These are phyloP conservation scores for Amylocystis lapponica DNA, from an alignment of 768 basidiomycete genomes.

Conservation along the genomic window DNA sequence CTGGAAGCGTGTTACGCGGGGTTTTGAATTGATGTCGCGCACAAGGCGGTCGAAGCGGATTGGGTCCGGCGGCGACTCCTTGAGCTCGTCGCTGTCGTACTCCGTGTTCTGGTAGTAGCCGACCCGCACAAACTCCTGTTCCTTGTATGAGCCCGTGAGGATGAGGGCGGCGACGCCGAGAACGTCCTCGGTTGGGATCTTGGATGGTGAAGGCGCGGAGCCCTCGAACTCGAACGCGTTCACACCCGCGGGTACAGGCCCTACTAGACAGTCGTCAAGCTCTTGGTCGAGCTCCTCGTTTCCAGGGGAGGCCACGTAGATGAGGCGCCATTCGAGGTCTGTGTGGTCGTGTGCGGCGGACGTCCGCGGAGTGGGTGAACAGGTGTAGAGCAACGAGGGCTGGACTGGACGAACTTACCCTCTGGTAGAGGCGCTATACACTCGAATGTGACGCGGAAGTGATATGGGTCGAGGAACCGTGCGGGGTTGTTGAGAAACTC, in stretches of 20 bases:
- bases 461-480: conserved; percentile 84
- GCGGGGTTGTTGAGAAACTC: conserved; percentile 93
- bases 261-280: conserved; percentile 95
- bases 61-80: conserved; percentile 56
- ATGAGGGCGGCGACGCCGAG: conserved; percentile 97
- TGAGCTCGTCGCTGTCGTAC: conserved; percentile 94
- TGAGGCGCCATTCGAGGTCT: conserved; percentile 98
- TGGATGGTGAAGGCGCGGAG: conserved; percentile 72
- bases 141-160: conserved; percentile 91
- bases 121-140: conserved; percentile 98
- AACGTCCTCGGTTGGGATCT: conserved; percentile 85
- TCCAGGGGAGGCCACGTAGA: conserved; percentile 93
- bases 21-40: conserved; percentile 86
- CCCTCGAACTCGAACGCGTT: conserved; percentile 98
- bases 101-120: conserved; percentile 99
- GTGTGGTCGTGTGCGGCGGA: too few relatives aligned
- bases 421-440: conserved; percentile 89
- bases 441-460: conserved; percentile 95
- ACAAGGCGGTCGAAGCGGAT: conserved; percentile 77
- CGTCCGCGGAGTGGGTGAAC: conserved; percentile 2
- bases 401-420: conserved; percentile 43
- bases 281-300: conserved; percentile 93
- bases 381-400: not conserved
- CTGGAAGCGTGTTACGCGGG: conserved; percentile 89
- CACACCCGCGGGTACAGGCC: conserved; percentile 93